Evolutionary conservation across 2,329 filamentous ascomycete species (phyloP).

Genomic region (Penicillium decumbens): DNA sequence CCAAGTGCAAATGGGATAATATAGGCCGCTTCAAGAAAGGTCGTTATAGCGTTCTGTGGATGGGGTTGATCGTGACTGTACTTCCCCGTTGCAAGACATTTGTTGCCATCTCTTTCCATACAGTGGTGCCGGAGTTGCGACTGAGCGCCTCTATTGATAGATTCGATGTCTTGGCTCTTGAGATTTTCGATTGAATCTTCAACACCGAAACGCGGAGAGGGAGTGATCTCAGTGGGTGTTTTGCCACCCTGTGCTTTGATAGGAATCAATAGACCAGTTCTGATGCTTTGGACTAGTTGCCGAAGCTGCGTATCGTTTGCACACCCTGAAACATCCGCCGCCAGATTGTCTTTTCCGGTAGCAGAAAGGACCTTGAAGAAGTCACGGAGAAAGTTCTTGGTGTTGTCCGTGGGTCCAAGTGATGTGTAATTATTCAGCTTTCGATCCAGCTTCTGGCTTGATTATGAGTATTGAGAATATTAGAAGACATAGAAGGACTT

Average conservation of each 20-base stretch:
- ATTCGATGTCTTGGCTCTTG: conserved; percentile 8
- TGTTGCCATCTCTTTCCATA: conserved; percentile 19
- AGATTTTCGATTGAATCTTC: conserved; percentile 20
- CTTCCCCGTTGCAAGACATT: conserved; percentile 14
- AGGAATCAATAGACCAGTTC: conserved; percentile 16
- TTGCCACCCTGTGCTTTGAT: conserved; percentile 17
- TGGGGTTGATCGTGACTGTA: conserved; percentile 7
- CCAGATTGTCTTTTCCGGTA: conserved; percentile 15
- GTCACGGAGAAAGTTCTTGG: conserved; percentile 10
- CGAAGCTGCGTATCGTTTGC: conserved; percentile 11
- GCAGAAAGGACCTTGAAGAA: conserved; percentile 12
- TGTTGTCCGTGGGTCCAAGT: conserved; percentile 8
- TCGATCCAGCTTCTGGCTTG: conserved; percentile 10
- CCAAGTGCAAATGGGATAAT: conserved; percentile 18
- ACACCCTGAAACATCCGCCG: conserved; percentile 13
- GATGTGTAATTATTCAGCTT: conserved; percentile 6
- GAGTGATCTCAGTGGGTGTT: conserved; percentile 13
- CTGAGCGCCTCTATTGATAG: conserved; percentile 8
- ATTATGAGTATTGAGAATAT: conserved; percentile 6
- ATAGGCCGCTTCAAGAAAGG: conserved; percentile 14
- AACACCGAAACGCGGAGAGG: conserved; percentile 13
- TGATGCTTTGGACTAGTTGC: conserved; percentile 15
- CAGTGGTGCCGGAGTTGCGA: conserved; percentile 9
- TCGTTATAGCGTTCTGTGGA: conserved; percentile 8
- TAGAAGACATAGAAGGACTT: conserved; percentile 3